Base-by-base conservation (phyloP, 176 grass and related monocot species). In the Saccharum officinarum region DNA sequence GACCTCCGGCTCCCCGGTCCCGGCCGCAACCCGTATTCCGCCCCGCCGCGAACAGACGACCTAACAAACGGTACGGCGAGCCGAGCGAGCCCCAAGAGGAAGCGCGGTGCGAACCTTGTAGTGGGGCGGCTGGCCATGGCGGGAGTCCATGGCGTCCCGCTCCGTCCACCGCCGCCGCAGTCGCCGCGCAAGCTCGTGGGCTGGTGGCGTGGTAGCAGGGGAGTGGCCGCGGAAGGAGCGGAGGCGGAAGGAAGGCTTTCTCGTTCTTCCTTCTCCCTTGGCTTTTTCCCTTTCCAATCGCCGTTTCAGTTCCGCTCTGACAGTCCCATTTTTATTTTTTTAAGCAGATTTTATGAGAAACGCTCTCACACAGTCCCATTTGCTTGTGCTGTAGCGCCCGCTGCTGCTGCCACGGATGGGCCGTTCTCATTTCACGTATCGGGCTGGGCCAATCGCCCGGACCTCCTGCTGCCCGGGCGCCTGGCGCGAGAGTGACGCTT, bases 31-130 rank as follows among this genome's bases (percentile, higher is more conserved):
- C 66, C 33, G 23, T 71, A 46, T 18, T 36, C 73, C 16, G 36
- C 7, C 25, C 25, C 13, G 30, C 49, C 62, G 68, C n/a, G 26
- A 77, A 70, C 23, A 12, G 50, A 11, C 25, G 14, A 70, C 17
- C 16, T 28, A 50, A 73, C 73, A 13, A 52, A 55, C 54, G 28
- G 16, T 15, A 64, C 25, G 28, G n/a, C 15, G 50, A 18, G 10
- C 8, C 12, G 22, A 31, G 71, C 14, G 15, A 17, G 6, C 7
- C 13, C 28, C 18, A 45, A 30, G 14, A 41, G 2, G 37, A 54
- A 71, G 65, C 18, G 65, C 18, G 75, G 78, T 18, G 54, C 74
- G 68, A 84, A 88, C 81, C 86, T 79, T 79, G 75, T 73, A 84
- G 54, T 17, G 7, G 16, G 4, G n/a, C 54, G 7, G 41, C 75